Evolutionary conservation across 2,329 filamentous ascomycete genomes (phyloP).

Genomic region (Dactylellina drechsleri): DNA sequence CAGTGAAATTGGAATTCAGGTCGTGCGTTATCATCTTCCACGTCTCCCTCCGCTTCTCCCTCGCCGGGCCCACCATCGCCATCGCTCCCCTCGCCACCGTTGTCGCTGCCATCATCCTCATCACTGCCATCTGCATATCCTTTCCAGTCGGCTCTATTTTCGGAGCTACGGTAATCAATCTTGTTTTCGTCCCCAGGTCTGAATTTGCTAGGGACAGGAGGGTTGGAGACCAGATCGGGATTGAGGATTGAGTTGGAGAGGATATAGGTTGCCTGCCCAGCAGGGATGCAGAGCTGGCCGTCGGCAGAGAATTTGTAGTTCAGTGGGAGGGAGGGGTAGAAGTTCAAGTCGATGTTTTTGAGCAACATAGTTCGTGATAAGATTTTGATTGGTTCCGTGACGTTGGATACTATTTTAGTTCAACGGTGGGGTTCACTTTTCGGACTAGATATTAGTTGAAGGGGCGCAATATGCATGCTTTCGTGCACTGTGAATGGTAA

Average conservation of each 20-base stretch:
- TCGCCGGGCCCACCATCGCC: neutral
- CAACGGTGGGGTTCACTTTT: constrained; percentile 36
- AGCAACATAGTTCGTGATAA: constrained; percentile 23
- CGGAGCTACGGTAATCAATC: constrained; percentile 42
- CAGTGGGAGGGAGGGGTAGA: constrained; percentile 45
- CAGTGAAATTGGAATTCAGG: constrained; percentile 54
- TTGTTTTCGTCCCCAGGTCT: constrained; percentile 51
- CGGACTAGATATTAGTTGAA: neutral
- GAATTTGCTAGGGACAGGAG: constrained; percentile 50
- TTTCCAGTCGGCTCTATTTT: constrained; percentile 42
- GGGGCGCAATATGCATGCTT: constrained; percentile 15
- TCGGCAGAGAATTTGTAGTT: constrained; percentile 52
- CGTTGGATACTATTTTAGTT: neutral
- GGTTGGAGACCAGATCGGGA: constrained; percentile 48
- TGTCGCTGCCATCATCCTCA: constrained; percentile 11
- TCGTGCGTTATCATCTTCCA: constrained; percentile 46
- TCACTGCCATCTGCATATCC: constrained; percentile 27
- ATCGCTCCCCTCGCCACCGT: constrained; percentile 8
- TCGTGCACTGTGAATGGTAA: too few species aligned
- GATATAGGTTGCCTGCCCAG: constrained; percentile 39
- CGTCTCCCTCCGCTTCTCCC: constrained; percentile 34
- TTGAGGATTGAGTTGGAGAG: constrained; percentile 46
- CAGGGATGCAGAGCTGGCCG: constrained; percentile 51
- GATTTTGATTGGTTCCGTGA: neutral
- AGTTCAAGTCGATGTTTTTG: constrained; percentile 52